These are phyloP conservation scores for Suhomyces emberorum DNA, from an alignment of 805 yeast genomes.

Conservation along the genomic window DNA sequence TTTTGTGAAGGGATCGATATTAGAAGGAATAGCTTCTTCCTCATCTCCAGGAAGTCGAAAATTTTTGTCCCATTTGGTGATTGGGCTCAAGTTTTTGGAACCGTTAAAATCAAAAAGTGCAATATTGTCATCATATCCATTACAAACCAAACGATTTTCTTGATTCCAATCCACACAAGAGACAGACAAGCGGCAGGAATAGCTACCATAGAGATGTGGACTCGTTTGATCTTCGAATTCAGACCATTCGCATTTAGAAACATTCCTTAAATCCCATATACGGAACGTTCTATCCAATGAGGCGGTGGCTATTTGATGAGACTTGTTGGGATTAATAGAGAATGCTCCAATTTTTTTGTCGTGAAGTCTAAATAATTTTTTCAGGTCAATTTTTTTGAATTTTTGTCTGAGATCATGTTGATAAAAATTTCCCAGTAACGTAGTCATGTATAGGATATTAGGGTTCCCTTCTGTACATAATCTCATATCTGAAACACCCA, in stretches of 20 bases:
- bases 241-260: constrained; percentile 52
- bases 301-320: constrained; percentile 75
- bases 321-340: constrained; percentile 64
- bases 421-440: constrained; percentile 77
- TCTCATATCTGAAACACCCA: constrained; percentile 75
- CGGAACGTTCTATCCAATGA: constrained; percentile 83
- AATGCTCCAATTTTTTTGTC: constrained; percentile 94
- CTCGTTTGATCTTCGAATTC: constrained; percentile 47
- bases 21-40: constrained; percentile 27
- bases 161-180: constrained; percentile 82
- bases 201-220: constrained; percentile 57
- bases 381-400: constrained; percentile 23
- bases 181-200: constrained; percentile 72
- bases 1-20: constrained; percentile 57
- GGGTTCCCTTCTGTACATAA: constrained; percentile 42
- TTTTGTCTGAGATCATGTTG: constrained; percentile 62
- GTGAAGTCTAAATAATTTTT: constrained; percentile 57
- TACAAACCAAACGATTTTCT: constrained; percentile 71
- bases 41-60: constrained; percentile 14
- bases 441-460: constrained; percentile 65
- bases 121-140: constrained; percentile 88
- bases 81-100: constrained; percentile 12
- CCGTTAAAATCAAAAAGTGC: constrained; percentile 59
- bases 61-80: constrained; percentile 23
- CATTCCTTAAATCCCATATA: constrained; percentile 79